Base-by-base conservation (phyloP, 2,329 filamentous ascomycete species). In the Fusarium verrucosum region DNA sequence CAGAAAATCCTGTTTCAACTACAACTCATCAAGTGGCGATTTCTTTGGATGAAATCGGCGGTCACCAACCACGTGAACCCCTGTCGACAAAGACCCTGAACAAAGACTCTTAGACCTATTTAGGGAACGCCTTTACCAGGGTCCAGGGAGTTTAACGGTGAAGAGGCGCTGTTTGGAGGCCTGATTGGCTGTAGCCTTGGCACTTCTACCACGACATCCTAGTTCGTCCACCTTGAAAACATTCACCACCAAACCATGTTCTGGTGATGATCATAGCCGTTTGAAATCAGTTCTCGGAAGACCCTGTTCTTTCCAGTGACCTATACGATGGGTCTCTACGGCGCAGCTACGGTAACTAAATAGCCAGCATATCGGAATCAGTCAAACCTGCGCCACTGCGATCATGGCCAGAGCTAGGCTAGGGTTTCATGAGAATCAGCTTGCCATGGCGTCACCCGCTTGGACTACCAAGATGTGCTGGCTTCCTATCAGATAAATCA, bases 361-460 rank as follows among this genome's bases (percentile, higher is more conserved):
- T 35, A 66, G 30, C 38, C 40, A 35, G 58, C 32, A 58, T 45
- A 23, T 46, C 23, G 47, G 35, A 28, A 53, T 51, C 53, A 40
- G 55, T 53, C 54, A 57, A 40, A 25, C 16, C 42, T 30, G 50
- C 47, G 28, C 42, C 32, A 41, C 35, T 32, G 17, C 40, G 14
- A 38, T 50, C 49, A 51, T 54, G 51, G 42, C 54, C 22, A 6
- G n/a, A n/a, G 30, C 33, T 44, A 51, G 37, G 45, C 42, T 47
- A 37, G 55, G 47, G 51, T 28, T 55, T 45, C 46, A 43, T 38
- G 35, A 41, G 33, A 50, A 58, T 32, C 30, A 54, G 46, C 51
- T 65, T 47, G 58, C 41, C 46, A 73, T 73, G 72, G 67, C 70
- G 72, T 73, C 72, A 73, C 57, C 36, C 26, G 41, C 44, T 53